Evolutionary conservation across 768 basidiomycete species (phyloP), one percentile per base, ranked within the genome.

Genomic region (Lentinula boryana): DNA sequence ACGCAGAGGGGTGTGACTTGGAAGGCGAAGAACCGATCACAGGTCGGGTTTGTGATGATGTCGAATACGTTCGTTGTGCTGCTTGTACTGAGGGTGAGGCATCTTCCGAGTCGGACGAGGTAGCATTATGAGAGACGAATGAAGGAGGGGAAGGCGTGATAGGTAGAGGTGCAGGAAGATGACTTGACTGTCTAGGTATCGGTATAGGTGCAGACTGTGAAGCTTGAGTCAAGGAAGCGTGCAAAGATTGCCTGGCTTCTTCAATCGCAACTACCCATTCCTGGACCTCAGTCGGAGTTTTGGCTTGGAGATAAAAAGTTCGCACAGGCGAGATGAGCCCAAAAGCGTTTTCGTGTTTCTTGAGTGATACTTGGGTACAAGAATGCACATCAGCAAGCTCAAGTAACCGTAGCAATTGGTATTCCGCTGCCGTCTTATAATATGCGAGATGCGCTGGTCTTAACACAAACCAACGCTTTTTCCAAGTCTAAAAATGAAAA

Each of bases 391-490:
- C 91, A 23, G 83, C 78, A 18, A 98, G 82, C 65, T 95, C 91
- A 61, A 98, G 84, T 13, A 97, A 84, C 18, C 90, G 87, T 31
- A 94, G 86, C 3, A 98, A 84, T 72, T 95, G 82, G 76, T 98
- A 98, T 74, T 99, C 96, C 60, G 91, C 90, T 35, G 90, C 87
- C 52, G 84, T 93, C 79, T 98, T 98, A 84, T 98, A 98, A 74
- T 96, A 98, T 3, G 94, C 94, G 54, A 99, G 77, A 72, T 97
- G 93, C 2, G 89, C 90, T 0, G 93, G 85, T 16, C 96, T 85
- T 61, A 99, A 76, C 1, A 99, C 97, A 67, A 98, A 98, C 96
- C 96, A 98, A 21, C 95, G 84, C 75, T 95, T 95, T 82, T 98
- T 98, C 97, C 97, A 99, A 1, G 91, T 94, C 95, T 96, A 69